Evolutionary conservation across 2,329 filamentous ascomycete species (phyloP).

Genomic region (Tolypocladium ovalisporum): DNA sequence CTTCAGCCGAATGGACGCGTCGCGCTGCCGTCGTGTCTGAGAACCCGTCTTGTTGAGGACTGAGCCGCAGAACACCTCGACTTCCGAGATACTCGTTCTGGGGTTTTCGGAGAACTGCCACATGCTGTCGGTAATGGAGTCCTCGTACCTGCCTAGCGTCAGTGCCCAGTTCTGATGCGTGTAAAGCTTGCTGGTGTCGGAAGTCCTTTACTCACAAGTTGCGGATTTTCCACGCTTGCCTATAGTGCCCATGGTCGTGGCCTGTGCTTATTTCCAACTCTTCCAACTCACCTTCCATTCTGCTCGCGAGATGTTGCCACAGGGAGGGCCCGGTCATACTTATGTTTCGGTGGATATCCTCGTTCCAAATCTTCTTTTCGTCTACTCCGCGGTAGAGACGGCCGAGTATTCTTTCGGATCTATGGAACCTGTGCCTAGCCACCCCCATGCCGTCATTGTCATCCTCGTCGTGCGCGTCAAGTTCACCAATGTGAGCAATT

Average conservation of each 20-base stretch:
- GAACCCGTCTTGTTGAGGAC: constrained; percentile 39
- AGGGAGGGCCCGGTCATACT: constrained; percentile 21
- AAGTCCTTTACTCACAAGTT: constrained; percentile 31
- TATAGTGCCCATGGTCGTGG: constrained; percentile 22
- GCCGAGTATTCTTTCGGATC: constrained; percentile 58
- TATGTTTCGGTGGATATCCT: constrained; percentile 29
- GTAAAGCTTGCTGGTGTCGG: neutral
- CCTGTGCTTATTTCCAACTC: constrained; percentile 6
- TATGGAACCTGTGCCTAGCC: constrained; percentile 47
- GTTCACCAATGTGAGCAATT: constrained; percentile 21
- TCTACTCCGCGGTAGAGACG: constrained; percentile 62
- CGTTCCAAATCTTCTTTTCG: constrained; percentile 53
- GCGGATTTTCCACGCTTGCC: constrained; percentile 32
- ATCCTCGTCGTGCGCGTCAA: constrained; percentile 25
- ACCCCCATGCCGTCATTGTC: constrained; percentile 31
- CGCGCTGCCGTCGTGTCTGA: constrained; percentile 39
- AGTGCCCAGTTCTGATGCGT: neutral
- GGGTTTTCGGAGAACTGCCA: constrained; percentile 34
- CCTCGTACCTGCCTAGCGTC: constrained; percentile 30
- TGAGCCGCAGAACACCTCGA: constrained; percentile 45
- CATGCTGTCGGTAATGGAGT: constrained; percentile 28
- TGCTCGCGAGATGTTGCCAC: constrained; percentile 29
- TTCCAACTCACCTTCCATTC: constrained; percentile 10
- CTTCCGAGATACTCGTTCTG: constrained; percentile 30
- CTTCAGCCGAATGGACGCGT: constrained; percentile 38